These are phyloP conservation scores for Kodamaea leandrae DNA, from an alignment of 805 yeast species.

Conservation along the genomic window DNA sequence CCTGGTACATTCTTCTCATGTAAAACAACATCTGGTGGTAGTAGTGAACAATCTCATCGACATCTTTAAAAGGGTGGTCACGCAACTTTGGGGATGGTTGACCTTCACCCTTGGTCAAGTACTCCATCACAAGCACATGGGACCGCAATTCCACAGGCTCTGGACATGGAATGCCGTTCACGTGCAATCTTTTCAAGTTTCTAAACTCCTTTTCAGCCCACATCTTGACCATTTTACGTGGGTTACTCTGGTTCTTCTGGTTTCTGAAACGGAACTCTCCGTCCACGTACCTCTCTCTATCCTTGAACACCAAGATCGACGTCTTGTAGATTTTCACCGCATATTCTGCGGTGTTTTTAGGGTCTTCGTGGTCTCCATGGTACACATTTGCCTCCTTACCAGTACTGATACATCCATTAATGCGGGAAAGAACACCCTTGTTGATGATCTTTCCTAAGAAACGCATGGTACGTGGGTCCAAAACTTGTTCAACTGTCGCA, in stretches of 20 bases:
- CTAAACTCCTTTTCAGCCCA: conserved; percentile 99
- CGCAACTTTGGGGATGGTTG: conserved; percentile 88
- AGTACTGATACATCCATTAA: conserved; percentile 92
- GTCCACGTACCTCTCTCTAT: conserved; percentile 91
- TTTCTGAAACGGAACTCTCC: conserved; percentile 94
- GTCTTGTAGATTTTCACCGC: conserved; percentile 97
- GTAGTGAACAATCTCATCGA: conserved; percentile 61
- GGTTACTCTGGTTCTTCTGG: conserved; percentile 81
- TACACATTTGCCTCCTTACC: conserved; percentile 99
- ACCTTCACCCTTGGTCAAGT: conserved; percentile 72
- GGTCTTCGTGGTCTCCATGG: conserved; percentile 61
- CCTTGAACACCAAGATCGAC: conserved; percentile 94
- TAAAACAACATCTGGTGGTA: conserved; percentile 79
- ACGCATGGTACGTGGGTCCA: conserved; percentile 89
- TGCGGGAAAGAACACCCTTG: conserved; percentile 77
- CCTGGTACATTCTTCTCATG: conserved; percentile 84
- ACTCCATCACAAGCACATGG: conserved; percentile 95
- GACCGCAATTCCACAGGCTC: conserved; percentile 85
- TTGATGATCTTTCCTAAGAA: conserved; percentile 79
- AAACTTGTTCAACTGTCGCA: conserved; percentile 95
- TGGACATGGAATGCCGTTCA: conserved; percentile 87
- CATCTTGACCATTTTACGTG: conserved; percentile 93
- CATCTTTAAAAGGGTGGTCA: conserved; percentile 73
- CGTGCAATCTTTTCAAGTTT: conserved; percentile 77
- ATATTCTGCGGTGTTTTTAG: conserved; percentile 45